A percentile compares a stretch with the other conserved stretches of the same genome.
Evolutionary conservation across 306 rosid genomes (phyloP).

Genomic region (Medicago ruthenica): DNA sequence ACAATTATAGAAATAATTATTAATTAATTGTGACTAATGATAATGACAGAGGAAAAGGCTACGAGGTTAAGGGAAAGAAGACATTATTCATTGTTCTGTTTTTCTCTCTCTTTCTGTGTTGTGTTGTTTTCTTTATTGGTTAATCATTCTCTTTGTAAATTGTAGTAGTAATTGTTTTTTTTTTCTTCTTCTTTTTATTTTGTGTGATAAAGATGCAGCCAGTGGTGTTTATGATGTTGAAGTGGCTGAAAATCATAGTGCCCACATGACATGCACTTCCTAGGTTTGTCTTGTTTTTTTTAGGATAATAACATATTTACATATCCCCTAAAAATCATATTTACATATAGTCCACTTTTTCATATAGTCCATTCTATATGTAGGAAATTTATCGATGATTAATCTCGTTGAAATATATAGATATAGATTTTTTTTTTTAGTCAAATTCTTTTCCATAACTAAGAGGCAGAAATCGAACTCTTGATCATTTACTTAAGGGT

Average conservation of each 20-base stretch:
- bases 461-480: too few relatives aligned
- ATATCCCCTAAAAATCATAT: too few relatives aligned
- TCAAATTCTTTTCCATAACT: too few relatives aligned
- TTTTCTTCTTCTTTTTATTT: neutral
- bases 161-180: neutral
- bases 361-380: too few relatives aligned
- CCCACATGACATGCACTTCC: slow-evolving; percentile 10
- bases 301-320: neutral
- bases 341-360: too few relatives aligned
- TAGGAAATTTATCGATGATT: too few relatives aligned
- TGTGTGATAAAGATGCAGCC: slow-evolving; percentile 38
- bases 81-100: slow-evolving; percentile 40
- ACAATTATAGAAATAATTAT: neutral
- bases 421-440: too few relatives aligned
- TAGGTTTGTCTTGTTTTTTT: slow-evolving; percentile 20
- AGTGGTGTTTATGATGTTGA: slow-evolving; percentile 20
- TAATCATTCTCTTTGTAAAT: slow-evolving; percentile 30
- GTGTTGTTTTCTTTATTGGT: slow-evolving; percentile 31
- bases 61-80: slow-evolving; percentile 36
- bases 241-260: slow-evolving; percentile 7
- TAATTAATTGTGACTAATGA: slow-evolving; percentile 31
- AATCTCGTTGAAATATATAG: too few relatives aligned
- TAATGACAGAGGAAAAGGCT: slow-evolving; percentile 46
- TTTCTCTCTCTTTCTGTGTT: neutral
- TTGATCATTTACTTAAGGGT: too few relatives aligned